A percentile compares a stretch with the other conserved stretches of the same genome.
These are phyloP conservation scores for Trametes maxima DNA, from an alignment of 768 basidiomycete species.

Conservation along the genomic window DNA sequence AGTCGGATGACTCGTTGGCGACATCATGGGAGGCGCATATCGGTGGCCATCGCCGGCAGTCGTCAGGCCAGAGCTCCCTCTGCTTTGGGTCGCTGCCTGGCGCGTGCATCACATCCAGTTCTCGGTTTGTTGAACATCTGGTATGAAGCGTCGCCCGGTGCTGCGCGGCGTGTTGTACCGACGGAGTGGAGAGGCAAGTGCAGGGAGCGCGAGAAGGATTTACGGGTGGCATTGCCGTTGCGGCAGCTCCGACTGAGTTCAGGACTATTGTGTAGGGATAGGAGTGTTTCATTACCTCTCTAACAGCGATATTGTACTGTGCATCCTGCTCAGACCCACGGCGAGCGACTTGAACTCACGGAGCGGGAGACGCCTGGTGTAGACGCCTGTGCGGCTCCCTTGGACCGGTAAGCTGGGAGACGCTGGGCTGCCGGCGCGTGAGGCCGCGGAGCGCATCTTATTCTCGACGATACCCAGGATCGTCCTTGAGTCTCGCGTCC, in stretches of 20 bases:
- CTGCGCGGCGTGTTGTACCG: conserved; percentile 5
- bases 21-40: conserved; percentile 3
- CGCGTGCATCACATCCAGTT: conserved; percentile 14
- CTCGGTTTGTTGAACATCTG: conserved; percentile 21
- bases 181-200: conserved; percentile 9
- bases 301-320: not conserved
- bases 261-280: not conserved
- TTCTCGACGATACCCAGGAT: not conserved
- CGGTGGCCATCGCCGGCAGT: conserved; percentile 7
- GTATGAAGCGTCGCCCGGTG: not conserved
- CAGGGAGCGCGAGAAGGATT: not conserved
- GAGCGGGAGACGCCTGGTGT: too few species aligned
- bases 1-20: conserved; percentile 8
- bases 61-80: not conserved
- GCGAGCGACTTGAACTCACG: too few species aligned
- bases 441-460: not conserved
- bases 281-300: not conserved
- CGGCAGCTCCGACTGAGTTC: not conserved
- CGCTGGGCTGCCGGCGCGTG: not conserved
- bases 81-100: conserved; percentile 1
- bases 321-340: not conserved
- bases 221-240: not conserved
- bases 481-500: not conserved
- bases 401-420: conserved; percentile 3
- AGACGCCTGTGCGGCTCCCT: not conserved